Base-by-base conservation (phyloP, 306 rosid species). In the Hylodesmum podocarpum region DNA sequence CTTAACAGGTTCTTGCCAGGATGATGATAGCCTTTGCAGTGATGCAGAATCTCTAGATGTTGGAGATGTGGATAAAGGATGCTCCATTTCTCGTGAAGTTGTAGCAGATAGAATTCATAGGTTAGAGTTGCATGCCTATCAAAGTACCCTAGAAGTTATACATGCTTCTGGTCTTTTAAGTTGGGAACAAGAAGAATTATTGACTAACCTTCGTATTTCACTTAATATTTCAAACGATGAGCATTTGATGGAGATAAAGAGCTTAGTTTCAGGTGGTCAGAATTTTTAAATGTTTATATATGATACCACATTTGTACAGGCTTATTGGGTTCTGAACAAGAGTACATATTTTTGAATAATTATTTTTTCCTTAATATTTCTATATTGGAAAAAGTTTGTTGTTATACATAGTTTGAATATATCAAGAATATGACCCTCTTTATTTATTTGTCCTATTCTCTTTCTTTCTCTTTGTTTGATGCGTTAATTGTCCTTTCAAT, bases 151-250 rank as follows among this genome's bases (percentile, higher is more conserved):
- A 80, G 81, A 73, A 81, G 87, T 84, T 82, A 80, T 95, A 84
- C 86, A 85, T 89, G 89, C 89, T 78, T 92, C 91, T 55, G 97
- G 99, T 77, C 86, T 91, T 86, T 83, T 95, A 84, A 95, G 90
- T 81, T 95, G 98, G 99, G 97, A 90, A 77, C 84, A 92, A 39
- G 92, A 90, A 91, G 91, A 76, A 36, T 75, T 89, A 71, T 79
- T 95, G 88, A 92, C 99, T 70, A 89, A 85, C 68, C 93, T 95
- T 77, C 97, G 99, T 44, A 86, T 85, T 69, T 83, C 91, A 74
- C 96, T 95, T 66, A 86, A 89, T 80, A 84, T 95, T 76, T 89
- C 99, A 10, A 90, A 92, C 77, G 99, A 95, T 83, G 97, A 92
- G 87, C 91, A 85, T 77, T 78, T 70, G 83, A 74, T 65, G 49